phyloP scores from a whole-genome alignment of 139 green algal genomes.

The Tetradesmus obliquus region DNA sequence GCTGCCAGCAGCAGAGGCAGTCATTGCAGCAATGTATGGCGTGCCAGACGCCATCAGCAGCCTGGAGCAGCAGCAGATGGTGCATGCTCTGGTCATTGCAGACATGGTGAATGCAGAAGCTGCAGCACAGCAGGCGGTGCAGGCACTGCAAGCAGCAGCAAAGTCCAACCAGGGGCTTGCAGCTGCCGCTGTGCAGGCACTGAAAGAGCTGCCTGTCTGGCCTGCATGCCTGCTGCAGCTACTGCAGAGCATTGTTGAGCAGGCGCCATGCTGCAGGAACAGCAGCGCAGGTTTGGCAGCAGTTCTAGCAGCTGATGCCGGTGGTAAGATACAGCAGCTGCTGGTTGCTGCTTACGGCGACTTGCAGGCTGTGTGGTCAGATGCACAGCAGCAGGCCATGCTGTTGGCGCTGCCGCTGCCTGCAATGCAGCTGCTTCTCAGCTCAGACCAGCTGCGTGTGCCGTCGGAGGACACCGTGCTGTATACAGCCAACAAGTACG shows the following conservation, averaged over 20 bases:
- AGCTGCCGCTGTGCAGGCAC: not conserved
- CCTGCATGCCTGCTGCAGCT: conserved; percentile 10
- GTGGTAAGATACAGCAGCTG: not conserved
- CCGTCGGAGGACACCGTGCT: not conserved
- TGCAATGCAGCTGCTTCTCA: not conserved
- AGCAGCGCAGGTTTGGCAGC: not conserved
- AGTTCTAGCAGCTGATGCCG: not conserved
- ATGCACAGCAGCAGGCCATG: not conserved
- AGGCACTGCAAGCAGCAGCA: not conserved
- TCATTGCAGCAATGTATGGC: conserved; percentile 10
- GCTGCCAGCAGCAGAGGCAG: conserved; percentile 17
- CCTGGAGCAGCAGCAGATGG: conserved; percentile 5
- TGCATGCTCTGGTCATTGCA: not conserved
- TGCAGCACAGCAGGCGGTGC: not conserved
- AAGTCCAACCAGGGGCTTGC: not conserved
- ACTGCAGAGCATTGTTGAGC: not conserved
- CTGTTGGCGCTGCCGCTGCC: not conserved
- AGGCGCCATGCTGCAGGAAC: not conserved
- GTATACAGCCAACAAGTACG: not conserved
- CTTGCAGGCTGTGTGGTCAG: not conserved
- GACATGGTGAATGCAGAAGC: not conserved
- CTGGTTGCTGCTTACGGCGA: not conserved
- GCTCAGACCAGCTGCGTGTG: not conserved
- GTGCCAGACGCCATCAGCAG: not conserved
- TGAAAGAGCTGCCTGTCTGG: not conserved